Percentiles rank a stretch among this genome's conserved stretches.
Evolutionary conservation across 306 rosid species (phyloP).

Genomic region (Cyclanthera cordifolia): DNA sequence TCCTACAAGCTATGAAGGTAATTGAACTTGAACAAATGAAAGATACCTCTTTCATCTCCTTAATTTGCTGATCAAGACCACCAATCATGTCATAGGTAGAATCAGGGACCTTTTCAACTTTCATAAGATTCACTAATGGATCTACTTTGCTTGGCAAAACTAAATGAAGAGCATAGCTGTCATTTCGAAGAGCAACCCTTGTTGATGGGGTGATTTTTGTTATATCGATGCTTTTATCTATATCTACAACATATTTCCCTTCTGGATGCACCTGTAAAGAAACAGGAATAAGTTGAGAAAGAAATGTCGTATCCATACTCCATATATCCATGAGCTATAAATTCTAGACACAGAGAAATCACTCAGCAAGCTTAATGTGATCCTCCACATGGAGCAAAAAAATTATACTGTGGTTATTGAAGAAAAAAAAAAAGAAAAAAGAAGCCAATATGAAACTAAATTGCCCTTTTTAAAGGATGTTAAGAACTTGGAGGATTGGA

Average conservation of each 20-base stretch:
- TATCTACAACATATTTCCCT: constrained; percentile 95
- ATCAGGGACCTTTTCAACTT: constrained; percentile 99
- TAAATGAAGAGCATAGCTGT: constrained; percentile 94
- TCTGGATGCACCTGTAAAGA: constrained; percentile 79
- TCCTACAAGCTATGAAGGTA: constrained; percentile 5
- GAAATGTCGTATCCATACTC: not conserved
- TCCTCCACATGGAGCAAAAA: not conserved
- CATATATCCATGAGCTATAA: not conserved
- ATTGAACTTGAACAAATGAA: constrained; percentile 15
- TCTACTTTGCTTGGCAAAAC: constrained; percentile 97
- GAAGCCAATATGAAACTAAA: not conserved
- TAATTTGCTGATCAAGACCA: constrained; percentile 98
- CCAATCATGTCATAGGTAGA: constrained; percentile 99
- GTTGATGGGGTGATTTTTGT: constrained; percentile 96
- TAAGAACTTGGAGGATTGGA: too few species aligned
- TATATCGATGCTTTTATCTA: constrained; percentile 84
- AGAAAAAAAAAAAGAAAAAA: not conserved
- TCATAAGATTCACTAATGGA: constrained; percentile 94
- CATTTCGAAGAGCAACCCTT: constrained; percentile 94
- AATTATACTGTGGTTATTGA: too few species aligned
- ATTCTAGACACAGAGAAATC: not conserved
- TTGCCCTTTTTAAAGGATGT: not conserved
- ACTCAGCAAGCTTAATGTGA: not conserved
- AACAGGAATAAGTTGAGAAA: not conserved
- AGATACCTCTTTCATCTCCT: constrained; percentile 86